These are phyloP conservation scores for Picea sitchensis DNA, from an alignment of 75 land plant genomes.

Conservation along the genomic window DNA sequence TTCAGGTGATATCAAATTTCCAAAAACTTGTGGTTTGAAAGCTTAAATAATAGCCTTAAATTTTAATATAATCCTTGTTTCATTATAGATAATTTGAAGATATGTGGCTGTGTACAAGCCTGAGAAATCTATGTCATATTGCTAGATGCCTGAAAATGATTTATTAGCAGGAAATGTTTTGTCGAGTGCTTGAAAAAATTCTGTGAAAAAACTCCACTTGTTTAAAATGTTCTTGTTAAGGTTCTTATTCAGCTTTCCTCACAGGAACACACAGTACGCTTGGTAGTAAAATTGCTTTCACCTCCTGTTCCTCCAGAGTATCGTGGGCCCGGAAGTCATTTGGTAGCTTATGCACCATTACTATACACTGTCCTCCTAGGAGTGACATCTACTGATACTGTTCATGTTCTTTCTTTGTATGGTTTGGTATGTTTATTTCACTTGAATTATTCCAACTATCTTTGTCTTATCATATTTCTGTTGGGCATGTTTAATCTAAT, in stretches of 20 bases:
- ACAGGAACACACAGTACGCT: conserved; percentile 61
- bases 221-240: neutral
- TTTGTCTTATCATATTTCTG: neutral
- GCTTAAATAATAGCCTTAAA: neutral
- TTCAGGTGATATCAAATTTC: conserved; percentile 49
- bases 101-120: neutral
- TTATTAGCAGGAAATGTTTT: neutral
- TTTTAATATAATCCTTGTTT: neutral
- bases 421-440: conserved; percentile 50
- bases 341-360: conserved; percentile 46
- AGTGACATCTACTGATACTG: conserved; percentile 39
- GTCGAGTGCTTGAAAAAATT: neutral
- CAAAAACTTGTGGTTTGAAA: neutral
- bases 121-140: neutral
- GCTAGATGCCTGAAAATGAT: neutral
- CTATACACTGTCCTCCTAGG: conserved; percentile 42
- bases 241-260: conserved; percentile 7
- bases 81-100: neutral
- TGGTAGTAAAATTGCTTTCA: conserved; percentile 48
- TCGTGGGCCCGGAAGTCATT: conserved; percentile 33
- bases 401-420: conserved; percentile 64
- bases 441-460: neutral
- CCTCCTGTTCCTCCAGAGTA: conserved; percentile 42
- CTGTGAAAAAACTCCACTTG: neutral
- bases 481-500: neutral